Conservation (phyloP, 1,284 basidiomycete species). For the Kwoniella shivajii region DNA sequence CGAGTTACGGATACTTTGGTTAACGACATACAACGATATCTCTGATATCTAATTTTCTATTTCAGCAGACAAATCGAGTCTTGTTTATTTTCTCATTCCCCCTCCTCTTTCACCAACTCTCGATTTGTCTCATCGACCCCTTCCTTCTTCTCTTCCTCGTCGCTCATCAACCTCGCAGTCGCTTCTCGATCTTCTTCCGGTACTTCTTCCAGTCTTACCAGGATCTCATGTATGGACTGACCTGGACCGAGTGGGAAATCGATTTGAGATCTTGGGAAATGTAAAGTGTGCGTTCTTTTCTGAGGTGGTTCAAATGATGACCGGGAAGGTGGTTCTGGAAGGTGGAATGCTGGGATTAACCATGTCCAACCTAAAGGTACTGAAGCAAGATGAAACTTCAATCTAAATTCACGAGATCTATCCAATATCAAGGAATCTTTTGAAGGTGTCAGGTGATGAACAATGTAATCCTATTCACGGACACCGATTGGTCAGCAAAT, state of each 20-base stretch:
- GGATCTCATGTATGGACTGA: slow-evolving; percentile 64
- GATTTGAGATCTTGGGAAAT: slow-evolving; percentile 57
- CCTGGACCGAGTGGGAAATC: slow-evolving; percentile 77
- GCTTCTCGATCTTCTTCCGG: slow-evolving; percentile 13
- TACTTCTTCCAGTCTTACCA: slow-evolving; percentile 35
- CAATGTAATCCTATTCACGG: slow-evolving; percentile 37
- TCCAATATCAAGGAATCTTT: slow-evolving; percentile 61
- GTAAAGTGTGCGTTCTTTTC: slow-evolving; percentile 58
- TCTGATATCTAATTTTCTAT: too few species aligned
- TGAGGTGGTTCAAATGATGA: slow-evolving; percentile 8
- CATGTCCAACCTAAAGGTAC: slow-evolving; percentile 79
- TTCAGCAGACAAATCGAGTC: too few species aligned
- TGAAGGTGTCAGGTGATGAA: slow-evolving; percentile 34
- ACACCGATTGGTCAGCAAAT: slow-evolving; percentile 52
- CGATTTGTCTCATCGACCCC: slow-evolving; percentile 24
- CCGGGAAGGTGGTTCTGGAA: slow-evolving; percentile 59
- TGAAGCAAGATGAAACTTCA: slow-evolving; percentile 75
- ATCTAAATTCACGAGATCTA: slow-evolving; percentile 69
- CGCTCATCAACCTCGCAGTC: slow-evolving; percentile 29
- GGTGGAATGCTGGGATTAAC: slow-evolving; percentile 79
- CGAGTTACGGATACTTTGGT: too few species aligned
- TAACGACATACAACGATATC: too few species aligned
- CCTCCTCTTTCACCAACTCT: slow-evolving; percentile 22
- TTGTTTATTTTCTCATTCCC: too few species aligned
- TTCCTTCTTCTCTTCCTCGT: slow-evolving; percentile 28